Conservation (phyloP, 345 rosid species). For the Turritis glabra region DNA sequence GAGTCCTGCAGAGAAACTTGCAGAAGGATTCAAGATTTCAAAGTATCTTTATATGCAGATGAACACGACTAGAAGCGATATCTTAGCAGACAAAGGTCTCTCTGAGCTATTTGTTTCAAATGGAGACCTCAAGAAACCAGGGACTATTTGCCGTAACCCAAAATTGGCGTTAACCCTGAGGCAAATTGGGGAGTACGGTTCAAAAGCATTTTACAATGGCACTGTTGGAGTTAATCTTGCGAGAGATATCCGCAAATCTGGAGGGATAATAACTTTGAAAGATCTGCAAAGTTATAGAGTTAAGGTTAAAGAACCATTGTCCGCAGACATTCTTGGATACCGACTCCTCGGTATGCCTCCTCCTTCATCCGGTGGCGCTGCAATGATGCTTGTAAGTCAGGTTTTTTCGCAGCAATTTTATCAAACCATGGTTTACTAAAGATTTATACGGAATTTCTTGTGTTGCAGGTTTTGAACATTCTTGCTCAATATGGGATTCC, state of each 20-base stretch:
- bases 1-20: constrained; percentile 50
- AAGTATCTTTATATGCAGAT: constrained; percentile 58
- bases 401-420: neutral
- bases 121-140: constrained; percentile 47
- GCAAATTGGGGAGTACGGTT: constrained; percentile 40
- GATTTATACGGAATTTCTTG: neutral
- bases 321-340: constrained; percentile 45
- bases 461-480: neutral
- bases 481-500: neutral
- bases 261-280: constrained; percentile 57
- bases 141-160: constrained; percentile 45
- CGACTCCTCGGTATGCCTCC: constrained; percentile 62
- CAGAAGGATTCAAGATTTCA: constrained; percentile 54
- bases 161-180: constrained; percentile 46
- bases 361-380: constrained; percentile 34
- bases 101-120: constrained; percentile 41
- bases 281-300: constrained; percentile 55
- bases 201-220: constrained; percentile 57
- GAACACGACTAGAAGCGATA: constrained; percentile 30
- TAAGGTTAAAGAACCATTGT: constrained; percentile 45
- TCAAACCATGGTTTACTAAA: neutral
- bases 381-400: neutral
- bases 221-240: constrained; percentile 46
- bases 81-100: constrained; percentile 59
- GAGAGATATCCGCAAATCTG: constrained; percentile 46